phyloP scores from a whole-genome alignment of 345 rosid genomes.

The Balakata baccata region DNA sequence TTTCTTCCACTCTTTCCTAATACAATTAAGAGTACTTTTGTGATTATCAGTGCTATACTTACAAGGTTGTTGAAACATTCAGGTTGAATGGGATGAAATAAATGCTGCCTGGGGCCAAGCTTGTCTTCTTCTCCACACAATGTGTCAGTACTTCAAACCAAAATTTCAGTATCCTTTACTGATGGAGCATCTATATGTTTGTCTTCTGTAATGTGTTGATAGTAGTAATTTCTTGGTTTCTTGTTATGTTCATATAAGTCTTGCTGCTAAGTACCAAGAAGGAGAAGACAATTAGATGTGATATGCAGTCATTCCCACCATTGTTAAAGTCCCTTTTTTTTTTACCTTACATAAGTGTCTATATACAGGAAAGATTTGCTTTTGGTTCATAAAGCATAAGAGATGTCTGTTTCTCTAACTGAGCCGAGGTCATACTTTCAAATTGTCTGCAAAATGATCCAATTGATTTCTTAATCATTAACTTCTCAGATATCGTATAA shows the following conservation, averaged over 20 bases:
- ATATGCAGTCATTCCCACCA: neutral
- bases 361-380: neutral
- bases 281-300: neutral
- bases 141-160: slow-evolving; percentile 90
- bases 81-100: slow-evolving; percentile 99
- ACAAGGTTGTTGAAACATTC: slow-evolving; percentile 21
- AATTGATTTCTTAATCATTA: slow-evolving; percentile 31
- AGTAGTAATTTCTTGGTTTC: neutral
- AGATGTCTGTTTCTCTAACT: neutral
- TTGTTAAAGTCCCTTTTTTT: neutral
- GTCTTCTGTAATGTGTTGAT: neutral
- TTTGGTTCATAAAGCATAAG: neutral
- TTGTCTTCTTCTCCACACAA: slow-evolving; percentile 94
- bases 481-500: slow-evolving; percentile 64
- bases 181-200: slow-evolving; percentile 2
- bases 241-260: neutral
- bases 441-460: neutral
- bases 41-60: neutral
- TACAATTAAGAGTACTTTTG: neutral
- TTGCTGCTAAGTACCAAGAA: neutral
- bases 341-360: neutral
- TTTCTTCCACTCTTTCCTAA: neutral
- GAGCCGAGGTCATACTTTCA: neutral
- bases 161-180: slow-evolving; percentile 84
- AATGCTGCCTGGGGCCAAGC: slow-evolving; percentile 99